Evolutionary conservation across 495 filamentous ascomycete species (phyloP), one percentile per base, ranked within the genome.

Genomic region (Pseudomonodictys pantanalensis): DNA sequence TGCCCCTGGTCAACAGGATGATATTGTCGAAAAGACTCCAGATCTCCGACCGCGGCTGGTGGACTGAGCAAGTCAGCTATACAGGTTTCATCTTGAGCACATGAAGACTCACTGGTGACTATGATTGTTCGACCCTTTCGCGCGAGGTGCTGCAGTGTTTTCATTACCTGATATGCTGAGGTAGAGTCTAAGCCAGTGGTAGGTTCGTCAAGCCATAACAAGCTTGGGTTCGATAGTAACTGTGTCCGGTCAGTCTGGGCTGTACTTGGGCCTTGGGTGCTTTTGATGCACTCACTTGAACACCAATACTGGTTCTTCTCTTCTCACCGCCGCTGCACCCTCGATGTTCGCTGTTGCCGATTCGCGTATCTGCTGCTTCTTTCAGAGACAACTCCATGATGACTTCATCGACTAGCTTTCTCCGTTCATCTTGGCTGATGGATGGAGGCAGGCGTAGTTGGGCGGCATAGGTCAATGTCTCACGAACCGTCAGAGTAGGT

Each of bases 281-380:
- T 30, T 23, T 17, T 15, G 17, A 15, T 11, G 33, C 5, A 28
- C 22, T 1, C 53, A 90, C 76, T 70, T 90, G 87, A 22, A 91
- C 86, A 10, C 86, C 87, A 58, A 91, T 85, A 55, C 83, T 86
- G 1, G 82, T 83, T 47, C 87, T 77, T 59, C 87, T 78, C 72
- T 88, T 90, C 68, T 90, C 87, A 1, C 87, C 87, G 8, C 87
- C 87, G 41, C 84, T 88, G 66, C 87, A 90, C 1, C 87, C 86
- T 47, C 86, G 86, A 68, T 87, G 84, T 20, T 79, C 75, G 46
- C 77, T 78, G 44, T 83, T 84, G 11, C 87, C 87, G 57, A 90
- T 88, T 20, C 80, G 72, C 0, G 87, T 90, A 46, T 89, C 72
- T 23, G 86, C 85, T 54, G 87, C 89, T 52, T 89, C 85, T 64